Conservation (phyloP, 2,329 filamentous ascomycete species). For the Calonectria crousiana region DNA sequence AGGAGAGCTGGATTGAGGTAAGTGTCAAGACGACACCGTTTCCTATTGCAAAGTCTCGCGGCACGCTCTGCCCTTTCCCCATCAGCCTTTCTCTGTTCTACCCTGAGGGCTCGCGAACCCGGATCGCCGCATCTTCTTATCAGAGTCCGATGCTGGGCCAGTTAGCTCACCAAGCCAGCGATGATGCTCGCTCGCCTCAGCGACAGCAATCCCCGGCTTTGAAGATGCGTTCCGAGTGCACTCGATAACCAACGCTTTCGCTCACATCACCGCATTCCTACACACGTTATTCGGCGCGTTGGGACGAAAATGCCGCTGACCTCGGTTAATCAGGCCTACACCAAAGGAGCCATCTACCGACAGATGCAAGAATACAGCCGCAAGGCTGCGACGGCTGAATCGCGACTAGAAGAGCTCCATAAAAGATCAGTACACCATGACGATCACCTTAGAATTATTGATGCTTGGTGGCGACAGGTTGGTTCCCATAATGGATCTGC, state of each 20-base stretch:
- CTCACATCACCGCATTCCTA: slow-evolving; percentile 30
- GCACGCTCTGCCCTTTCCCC: slow-evolving; percentile 24
- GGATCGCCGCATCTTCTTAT: slow-evolving; percentile 43
- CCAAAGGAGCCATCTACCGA: slow-evolving; percentile 93
- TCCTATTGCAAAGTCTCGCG: slow-evolving; percentile 34
- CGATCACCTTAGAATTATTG: slow-evolving; percentile 90
- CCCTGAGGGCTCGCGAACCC: slow-evolving; percentile 26
- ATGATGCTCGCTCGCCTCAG: slow-evolving; percentile 48
- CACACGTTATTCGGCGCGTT: slow-evolving; percentile 38
- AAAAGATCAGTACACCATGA: slow-evolving; percentile 87
- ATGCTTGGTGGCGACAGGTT: slow-evolving; percentile 96
- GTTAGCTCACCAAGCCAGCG: slow-evolving; percentile 53
- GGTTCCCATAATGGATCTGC: slow-evolving; percentile 41
- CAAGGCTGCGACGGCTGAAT: slow-evolving; percentile 85
- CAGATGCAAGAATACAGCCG: slow-evolving; percentile 99
- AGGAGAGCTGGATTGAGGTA: slow-evolving; percentile 74
- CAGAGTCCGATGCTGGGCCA: slow-evolving; percentile 47
- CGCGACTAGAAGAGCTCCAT: slow-evolving; percentile 82
- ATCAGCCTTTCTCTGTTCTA: slow-evolving; percentile 24
- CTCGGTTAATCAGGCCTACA: slow-evolving; percentile 50
- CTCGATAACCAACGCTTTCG: slow-evolving; percentile 35
- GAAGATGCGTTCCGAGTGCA: slow-evolving; percentile 38
- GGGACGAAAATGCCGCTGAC: slow-evolving; percentile 41
- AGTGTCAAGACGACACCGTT: slow-evolving; percentile 61
- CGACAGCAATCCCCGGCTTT: slow-evolving; percentile 47